These are phyloP conservation scores for Hygrophoropsis aurantiaca DNA, from an alignment of 768 basidiomycete species.

Conservation along the genomic window DNA sequence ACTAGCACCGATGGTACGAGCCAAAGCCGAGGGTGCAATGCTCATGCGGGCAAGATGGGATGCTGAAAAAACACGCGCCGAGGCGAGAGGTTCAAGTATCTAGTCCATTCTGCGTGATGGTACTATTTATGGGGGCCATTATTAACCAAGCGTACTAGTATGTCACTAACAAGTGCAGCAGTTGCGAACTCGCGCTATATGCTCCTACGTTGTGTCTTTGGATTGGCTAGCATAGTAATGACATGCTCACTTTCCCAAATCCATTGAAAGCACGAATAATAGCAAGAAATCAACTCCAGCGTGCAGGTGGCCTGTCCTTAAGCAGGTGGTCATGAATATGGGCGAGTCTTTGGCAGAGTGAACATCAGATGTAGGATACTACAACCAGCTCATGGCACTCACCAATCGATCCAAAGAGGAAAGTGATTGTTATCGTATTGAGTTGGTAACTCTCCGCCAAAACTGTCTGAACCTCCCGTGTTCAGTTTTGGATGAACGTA, in stretches of 20 bases:
- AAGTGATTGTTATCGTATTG: constrained; percentile 13
- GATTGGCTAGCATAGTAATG: too few relatives aligned
- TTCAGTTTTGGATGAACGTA: constrained; percentile 14
- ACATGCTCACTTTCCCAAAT: background rate
- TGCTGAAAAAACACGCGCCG: constrained; percentile 44
- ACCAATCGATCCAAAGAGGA: too few relatives aligned
- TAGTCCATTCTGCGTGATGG: constrained; percentile 5
- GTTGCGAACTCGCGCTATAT: too few relatives aligned
- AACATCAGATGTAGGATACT: too few relatives aligned
- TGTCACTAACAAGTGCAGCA: too few relatives aligned
- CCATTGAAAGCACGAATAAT: background rate
- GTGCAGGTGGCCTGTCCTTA: background rate
- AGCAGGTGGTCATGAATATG: too few relatives aligned
- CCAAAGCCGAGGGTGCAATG: constrained; percentile 66
- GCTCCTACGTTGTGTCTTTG: too few relatives aligned
- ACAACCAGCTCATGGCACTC: too few relatives aligned
- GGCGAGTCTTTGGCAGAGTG: too few relatives aligned
- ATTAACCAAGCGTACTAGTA: too few relatives aligned
- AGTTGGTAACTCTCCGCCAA: constrained; percentile 23
- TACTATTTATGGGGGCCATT: too few relatives aligned
- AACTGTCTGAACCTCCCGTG: constrained; percentile 26
- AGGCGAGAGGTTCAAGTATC: constrained; percentile 15
- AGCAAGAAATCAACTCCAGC: too few relatives aligned
- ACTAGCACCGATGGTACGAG: constrained; percentile 54
- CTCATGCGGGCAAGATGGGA: constrained; percentile 78